A percentile compares a stretch with the other conserved stretches of the same genome.
phyloP scores from a whole-genome alignment of 164 flowering plant species.

The Nymphaea thermarum region DNA sequence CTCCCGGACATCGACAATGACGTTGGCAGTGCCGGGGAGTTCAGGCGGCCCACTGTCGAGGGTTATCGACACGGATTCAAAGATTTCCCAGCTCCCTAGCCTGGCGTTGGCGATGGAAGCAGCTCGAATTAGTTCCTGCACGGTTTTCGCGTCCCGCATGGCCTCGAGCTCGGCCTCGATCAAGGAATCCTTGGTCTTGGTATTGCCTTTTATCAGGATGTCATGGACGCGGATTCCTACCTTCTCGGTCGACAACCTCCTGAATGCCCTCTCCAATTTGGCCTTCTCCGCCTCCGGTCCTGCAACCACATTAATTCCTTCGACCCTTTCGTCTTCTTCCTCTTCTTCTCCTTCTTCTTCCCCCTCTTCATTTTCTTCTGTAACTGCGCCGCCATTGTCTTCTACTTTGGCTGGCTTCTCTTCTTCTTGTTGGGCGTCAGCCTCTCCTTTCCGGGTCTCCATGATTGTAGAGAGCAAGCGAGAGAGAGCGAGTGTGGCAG shows the following conservation, averaged over 20 bases:
- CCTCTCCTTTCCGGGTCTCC: too few species aligned
- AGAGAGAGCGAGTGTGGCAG: too few species aligned
- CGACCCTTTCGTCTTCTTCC: slow-evolving; percentile 24
- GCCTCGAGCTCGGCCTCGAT: slow-evolving; percentile 54
- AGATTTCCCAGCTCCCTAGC: slow-evolving; percentile 47
- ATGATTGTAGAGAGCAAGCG: too few species aligned
- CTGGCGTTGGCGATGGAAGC: slow-evolving; percentile 35
- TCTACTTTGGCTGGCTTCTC: background rate
- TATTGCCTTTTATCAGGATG: slow-evolving; percentile 67
- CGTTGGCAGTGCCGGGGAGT: slow-evolving; percentile 77
- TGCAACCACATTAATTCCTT: slow-evolving; percentile 10
- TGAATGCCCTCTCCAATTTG: slow-evolving; percentile 28
- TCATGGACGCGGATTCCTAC: slow-evolving; percentile 72
- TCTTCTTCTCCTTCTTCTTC: slow-evolving; percentile 29
- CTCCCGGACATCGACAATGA: slow-evolving; percentile 64
- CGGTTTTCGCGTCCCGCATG: slow-evolving; percentile 31
- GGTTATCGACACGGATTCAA: slow-evolving; percentile 63
- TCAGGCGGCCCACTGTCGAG: slow-evolving; percentile 88
- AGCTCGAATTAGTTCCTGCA: slow-evolving; percentile 56
- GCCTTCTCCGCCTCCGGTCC: slow-evolving; percentile 10
- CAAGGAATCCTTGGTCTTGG: slow-evolving; percentile 59
- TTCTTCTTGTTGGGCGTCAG: too few species aligned
- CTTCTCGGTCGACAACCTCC: slow-evolving; percentile 32
- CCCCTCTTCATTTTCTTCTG: slow-evolving; percentile 16
- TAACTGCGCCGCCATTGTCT: background rate